Percentiles rank a stretch among this genome's conserved stretches.
phyloP scores from a whole-genome alignment of 805 yeast species.

The Starmerella floris region DNA sequence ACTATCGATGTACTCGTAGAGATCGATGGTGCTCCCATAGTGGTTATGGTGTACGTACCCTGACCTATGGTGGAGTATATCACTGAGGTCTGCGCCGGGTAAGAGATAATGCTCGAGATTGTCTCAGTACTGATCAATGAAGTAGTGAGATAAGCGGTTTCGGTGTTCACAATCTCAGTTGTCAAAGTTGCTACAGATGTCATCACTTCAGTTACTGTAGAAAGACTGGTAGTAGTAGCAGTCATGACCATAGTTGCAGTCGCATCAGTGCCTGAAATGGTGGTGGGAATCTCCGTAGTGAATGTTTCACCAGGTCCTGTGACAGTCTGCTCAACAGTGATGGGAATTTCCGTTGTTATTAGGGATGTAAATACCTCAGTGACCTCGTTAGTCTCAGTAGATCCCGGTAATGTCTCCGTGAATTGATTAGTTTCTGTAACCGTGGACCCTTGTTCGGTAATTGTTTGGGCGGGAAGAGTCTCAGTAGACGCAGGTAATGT shows the following conservation, averaged over 20 bases:
- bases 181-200: not conserved
- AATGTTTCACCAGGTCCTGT: not conserved
- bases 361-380: not conserved
- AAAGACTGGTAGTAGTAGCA: not conserved
- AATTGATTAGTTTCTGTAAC: not conserved
- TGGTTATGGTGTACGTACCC: slow-evolving; percentile 8
- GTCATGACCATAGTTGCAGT: not conserved
- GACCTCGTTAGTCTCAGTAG: not conserved
- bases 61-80: slow-evolving; percentile 7
- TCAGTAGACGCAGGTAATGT: not conserved
- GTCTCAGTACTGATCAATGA: not conserved
- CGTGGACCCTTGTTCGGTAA: not conserved
- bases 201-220: not conserved
- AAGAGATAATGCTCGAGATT: slow-evolving; percentile 1
- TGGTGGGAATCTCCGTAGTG: not conserved
- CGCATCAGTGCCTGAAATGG: not conserved
- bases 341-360: not conserved
- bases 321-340: not conserved
- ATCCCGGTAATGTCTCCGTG: not conserved
- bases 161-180: not conserved
- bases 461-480: not conserved
- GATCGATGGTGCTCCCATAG: slow-evolving; percentile 2
- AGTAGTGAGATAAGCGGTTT: slow-evolving; percentile 3
- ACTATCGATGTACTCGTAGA: slow-evolving; percentile 6
- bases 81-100: slow-evolving; percentile 10